A percentile compares a stretch with the other conserved stretches of the same genome.
Evolutionary conservation across 495 filamentous ascomycete genomes (phyloP).

Genomic region (Aspergillus haitiensis): DNA sequence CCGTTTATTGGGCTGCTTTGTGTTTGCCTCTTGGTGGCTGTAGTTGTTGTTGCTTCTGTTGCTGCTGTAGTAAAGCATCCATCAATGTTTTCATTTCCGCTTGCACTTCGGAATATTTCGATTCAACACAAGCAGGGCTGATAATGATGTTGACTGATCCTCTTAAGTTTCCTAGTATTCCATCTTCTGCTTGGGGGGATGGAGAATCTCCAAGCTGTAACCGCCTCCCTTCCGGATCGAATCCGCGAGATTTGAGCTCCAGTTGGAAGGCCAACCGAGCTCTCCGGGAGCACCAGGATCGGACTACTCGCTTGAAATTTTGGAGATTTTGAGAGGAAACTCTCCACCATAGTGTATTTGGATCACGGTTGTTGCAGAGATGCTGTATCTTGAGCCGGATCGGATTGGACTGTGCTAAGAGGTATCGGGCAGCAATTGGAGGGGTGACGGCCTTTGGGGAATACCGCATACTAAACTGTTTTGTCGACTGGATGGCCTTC

Average conservation of each 20-base stretch:
- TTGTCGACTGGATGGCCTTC: constrained; percentile 23
- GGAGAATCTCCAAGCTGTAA: constrained; percentile 11
- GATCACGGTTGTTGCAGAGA: constrained; percentile 35
- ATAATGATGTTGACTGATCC: constrained; percentile 35
- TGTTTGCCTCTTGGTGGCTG: not conserved
- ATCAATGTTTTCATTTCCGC: constrained; percentile 28
- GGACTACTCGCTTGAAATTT: constrained; percentile 49
- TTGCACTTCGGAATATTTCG: constrained; percentile 28
- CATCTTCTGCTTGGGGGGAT: not conserved
- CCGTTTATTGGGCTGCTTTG: not conserved
- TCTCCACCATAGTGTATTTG: constrained; percentile 52
- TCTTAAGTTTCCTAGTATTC: constrained; percentile 15
- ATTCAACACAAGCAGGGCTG: constrained; percentile 14
- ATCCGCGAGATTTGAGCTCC: constrained; percentile 56
- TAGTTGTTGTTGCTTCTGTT: not conserved
- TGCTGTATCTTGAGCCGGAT: constrained; percentile 42
- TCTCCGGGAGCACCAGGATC: constrained; percentile 51
- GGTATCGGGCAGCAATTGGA: constrained; percentile 36
- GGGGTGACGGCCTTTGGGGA: constrained; percentile 23
- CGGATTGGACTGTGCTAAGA: constrained; percentile 27
- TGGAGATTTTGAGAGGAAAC: constrained; percentile 30
- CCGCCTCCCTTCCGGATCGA: constrained; percentile 51
- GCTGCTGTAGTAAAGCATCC: constrained; percentile 14
- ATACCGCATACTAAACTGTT: constrained; percentile 30
- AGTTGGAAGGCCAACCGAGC: constrained; percentile 54